Conservation (phyloP, 805 yeast genomes). For the Saturnispora saitoi region DNA sequence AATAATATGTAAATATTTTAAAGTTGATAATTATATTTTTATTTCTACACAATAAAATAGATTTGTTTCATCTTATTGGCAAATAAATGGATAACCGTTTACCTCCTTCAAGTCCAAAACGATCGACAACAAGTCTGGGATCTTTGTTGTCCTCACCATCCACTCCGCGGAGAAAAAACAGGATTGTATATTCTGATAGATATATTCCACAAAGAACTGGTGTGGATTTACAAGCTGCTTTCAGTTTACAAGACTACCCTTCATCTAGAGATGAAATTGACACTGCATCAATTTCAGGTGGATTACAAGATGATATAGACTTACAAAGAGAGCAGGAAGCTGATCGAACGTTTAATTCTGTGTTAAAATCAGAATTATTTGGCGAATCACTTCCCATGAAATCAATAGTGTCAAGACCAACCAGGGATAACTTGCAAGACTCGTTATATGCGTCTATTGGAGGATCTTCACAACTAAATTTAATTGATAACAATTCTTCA, state of each 20-base stretch:
- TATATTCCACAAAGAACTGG: constrained; percentile 85
- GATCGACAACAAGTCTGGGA: background rate
- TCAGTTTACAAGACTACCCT: constrained; percentile 34
- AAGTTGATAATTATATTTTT: background rate
- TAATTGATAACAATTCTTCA: background rate
- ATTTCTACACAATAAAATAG: background rate
- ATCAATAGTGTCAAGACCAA: constrained; percentile 20
- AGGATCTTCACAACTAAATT: constrained; percentile 7
- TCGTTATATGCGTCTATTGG: background rate
- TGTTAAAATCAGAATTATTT: constrained; percentile 81
- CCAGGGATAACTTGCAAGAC: background rate
- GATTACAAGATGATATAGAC: constrained; percentile 46
- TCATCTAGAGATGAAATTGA: constrained; percentile 2
- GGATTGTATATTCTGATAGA: constrained; percentile 65
- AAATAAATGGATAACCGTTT: constrained; percentile 1
- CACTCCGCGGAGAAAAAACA: constrained; percentile 41
- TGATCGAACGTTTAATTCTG: constrained; percentile 75
- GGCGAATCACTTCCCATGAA: constrained; percentile 53
- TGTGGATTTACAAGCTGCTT: constrained; percentile 80
- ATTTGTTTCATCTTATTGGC: background rate
- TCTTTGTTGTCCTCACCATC: constrained; percentile 27
- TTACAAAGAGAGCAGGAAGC: constrained; percentile 71
- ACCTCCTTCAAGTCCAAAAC: constrained; percentile 10
- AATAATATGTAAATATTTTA: too few species aligned
- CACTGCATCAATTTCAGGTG: background rate